Base-by-base conservation (phyloP, 2,329 filamentous ascomycete species). In the Elsinoe batatas region DNA sequence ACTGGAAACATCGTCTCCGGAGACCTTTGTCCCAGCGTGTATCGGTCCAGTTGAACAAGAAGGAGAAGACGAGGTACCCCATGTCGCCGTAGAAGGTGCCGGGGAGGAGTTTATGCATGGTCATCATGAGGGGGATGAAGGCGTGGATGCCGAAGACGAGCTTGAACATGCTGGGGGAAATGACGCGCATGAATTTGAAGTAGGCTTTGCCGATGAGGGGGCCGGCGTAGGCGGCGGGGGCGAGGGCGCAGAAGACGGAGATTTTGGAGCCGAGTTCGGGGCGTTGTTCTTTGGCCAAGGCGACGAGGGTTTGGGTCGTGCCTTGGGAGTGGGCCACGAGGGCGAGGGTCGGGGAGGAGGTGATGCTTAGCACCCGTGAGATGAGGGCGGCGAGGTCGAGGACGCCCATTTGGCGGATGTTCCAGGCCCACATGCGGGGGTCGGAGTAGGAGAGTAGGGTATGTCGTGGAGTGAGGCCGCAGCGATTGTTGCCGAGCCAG, bases 351-450 rank as follows among this genome's bases (percentile, higher is more conserved):
- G 81, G 75, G 64, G 94, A 95, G 0, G 86, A 84, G 0, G 91
- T 96, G 71, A 94, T 86, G 37, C 77, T 78, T 1, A 95, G 76
- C 1, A 96, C 88, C 5, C 88, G 82, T 0, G 85, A 88, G 1
- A 87, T 79, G 33, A 96, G 77, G 0, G 91, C 90, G 0, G 91
- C 79, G 2, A 97, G 77, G 66, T 97, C 91, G 66, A 94, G 82
- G 1, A 91, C 84, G 3, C 90, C 91, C 87, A 96, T 94, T 65
- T 95, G 88, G 0, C 88, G 82, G 56, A 96, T 94, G 61, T 95
- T 95, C 91, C 91, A 97, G 38, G 84, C 83, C 91, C 91, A 96
- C 88, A 96, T 94, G 30, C 90, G 81, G 1, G 91, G 91, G 65
- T 97, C 91, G 2, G 74, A 74, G 61, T 86, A 83, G 1, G 80